Conservation (phyloP, 2,329 filamentous ascomycete species). For the Tolypocladium inflatum region DNA sequence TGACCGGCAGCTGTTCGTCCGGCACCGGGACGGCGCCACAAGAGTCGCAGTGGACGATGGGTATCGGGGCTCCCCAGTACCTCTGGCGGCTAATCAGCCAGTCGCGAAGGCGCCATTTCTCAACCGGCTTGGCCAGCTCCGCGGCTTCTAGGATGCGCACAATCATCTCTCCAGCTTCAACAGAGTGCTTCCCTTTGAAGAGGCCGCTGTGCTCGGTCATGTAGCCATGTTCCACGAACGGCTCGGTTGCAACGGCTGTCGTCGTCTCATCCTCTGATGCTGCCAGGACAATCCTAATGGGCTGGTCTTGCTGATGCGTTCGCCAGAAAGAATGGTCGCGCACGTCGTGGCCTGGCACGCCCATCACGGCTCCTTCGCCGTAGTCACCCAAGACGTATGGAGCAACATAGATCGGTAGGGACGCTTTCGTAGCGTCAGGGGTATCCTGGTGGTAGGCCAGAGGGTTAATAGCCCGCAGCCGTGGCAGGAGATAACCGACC, state of each 20-base stretch:
- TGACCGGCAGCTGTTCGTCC: conserved; percentile 64
- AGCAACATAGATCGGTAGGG: conserved; percentile 69
- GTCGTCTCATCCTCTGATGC: conserved; percentile 38
- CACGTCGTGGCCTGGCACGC: conserved; percentile 75
- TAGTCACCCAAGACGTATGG: conserved; percentile 81
- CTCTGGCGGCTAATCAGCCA: conserved; percentile 89
- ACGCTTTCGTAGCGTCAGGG: conserved; percentile 40
- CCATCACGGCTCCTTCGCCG: conserved; percentile 84
- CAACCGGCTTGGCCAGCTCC: conserved; percentile 49
- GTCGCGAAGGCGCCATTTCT: conserved; percentile 75
- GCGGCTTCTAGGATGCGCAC: conserved; percentile 45
- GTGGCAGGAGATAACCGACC: conserved; percentile 57
- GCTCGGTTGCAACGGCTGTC: conserved; percentile 33
- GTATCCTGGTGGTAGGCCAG: conserved; percentile 45
- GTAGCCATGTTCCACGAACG: conserved; percentile 56
- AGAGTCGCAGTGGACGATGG: conserved; percentile 69
- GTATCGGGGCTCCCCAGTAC: conserved; percentile 88
- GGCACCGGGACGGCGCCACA: conserved; percentile 78
- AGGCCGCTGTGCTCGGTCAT: conserved; percentile 57
- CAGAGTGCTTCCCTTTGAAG: conserved; percentile 55
- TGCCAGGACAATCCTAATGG: conserved; percentile 54
- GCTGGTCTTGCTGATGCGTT: conserved; percentile 51
- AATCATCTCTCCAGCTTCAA: conserved; percentile 51
- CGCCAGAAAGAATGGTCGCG: conserved; percentile 76
- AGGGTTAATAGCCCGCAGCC: conserved; percentile 55